These are phyloP conservation scores for Ceratocystis papillata DNA, from an alignment of 2,329 filamentous ascomycete genomes.

Conservation along the genomic window DNA sequence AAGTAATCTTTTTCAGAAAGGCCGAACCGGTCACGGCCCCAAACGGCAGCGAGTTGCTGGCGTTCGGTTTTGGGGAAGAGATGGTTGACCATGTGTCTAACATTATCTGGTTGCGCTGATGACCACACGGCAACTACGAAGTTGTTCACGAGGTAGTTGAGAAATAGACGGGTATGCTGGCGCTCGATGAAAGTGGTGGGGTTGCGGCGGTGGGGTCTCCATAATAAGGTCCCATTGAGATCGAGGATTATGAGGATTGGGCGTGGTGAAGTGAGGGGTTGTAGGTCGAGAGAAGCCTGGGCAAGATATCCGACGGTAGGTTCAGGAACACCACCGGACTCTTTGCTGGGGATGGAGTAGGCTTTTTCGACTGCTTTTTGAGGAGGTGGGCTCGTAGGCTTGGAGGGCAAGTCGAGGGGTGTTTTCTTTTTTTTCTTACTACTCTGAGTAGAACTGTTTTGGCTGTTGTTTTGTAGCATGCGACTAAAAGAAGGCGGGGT, in stretches of 20 bases:
- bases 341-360: slow-evolving; percentile 30
- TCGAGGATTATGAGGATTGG: slow-evolving; percentile 76
- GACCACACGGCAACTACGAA: slow-evolving; percentile 87
- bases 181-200: slow-evolving; percentile 51
- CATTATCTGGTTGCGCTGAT: slow-evolving; percentile 65
- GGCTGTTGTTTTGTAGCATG: neutral
- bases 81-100: slow-evolving; percentile 52
- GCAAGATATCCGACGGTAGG: slow-evolving; percentile 52
- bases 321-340: slow-evolving; percentile 49
- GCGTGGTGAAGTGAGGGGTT: slow-evolving; percentile 38
- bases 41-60: slow-evolving; percentile 53
- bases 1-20: slow-evolving; percentile 55
- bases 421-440: no score
- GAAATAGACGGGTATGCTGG: slow-evolving; percentile 56
- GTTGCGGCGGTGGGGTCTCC: slow-evolving; percentile 47
- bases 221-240: slow-evolving; percentile 81
- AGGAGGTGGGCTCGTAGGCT: neutral
- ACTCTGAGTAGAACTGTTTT: neutral
- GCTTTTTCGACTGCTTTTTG: neutral
- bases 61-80: slow-evolving; percentile 50
- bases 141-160: slow-evolving; percentile 60
- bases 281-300: slow-evolving; percentile 39
- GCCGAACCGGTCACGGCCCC: slow-evolving; percentile 67
- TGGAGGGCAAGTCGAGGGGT: no score
- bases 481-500: neutral